Percentiles rank a stretch among this genome's conserved stretches.
phyloP scores from a whole-genome alignment of 495 filamentous ascomycete genomes.

The Talaromyces trachyspermus region DNA sequence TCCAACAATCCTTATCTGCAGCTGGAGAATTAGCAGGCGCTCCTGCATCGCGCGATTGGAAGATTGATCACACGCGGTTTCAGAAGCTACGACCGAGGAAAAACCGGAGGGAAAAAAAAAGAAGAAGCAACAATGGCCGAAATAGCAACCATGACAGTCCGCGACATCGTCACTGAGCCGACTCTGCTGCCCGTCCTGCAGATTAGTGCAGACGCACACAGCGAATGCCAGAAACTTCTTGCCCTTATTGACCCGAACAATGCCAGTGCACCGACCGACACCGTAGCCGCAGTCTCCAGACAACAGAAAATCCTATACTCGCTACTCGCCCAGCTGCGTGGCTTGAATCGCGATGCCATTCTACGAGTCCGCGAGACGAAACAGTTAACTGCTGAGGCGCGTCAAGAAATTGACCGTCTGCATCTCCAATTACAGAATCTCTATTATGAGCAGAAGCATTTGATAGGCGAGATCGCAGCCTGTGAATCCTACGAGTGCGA shows the following conservation, averaged over 20 bases:
- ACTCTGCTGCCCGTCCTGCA: slow-evolving; percentile 63
- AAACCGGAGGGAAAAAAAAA: too few relatives aligned
- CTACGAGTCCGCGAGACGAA: slow-evolving; percentile 82
- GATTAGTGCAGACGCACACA: slow-evolving; percentile 58
- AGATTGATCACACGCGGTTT: too few relatives aligned
- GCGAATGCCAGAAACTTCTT: slow-evolving; percentile 68
- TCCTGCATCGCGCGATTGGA: too few relatives aligned
- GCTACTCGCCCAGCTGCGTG: slow-evolving; percentile 73
- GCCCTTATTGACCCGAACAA: slow-evolving; percentile 41
- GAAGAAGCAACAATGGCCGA: slow-evolving; percentile 5
- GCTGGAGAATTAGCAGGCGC: too few relatives aligned
- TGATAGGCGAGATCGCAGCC: slow-evolving; percentile 81
- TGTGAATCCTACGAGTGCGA: slow-evolving; percentile 91
- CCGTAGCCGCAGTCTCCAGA: slow-evolving; percentile 57
- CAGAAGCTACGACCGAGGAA: too few relatives aligned
- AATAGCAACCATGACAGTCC: slow-evolving; percentile 36
- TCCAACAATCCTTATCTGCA: too few relatives aligned
- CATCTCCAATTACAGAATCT: slow-evolving; percentile 93
- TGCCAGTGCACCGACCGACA: slow-evolving; percentile 35
- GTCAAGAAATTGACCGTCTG: slow-evolving; percentile 83
- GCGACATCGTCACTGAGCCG: slow-evolving; percentile 62
- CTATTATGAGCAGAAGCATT: slow-evolving; percentile 89
- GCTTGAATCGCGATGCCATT: slow-evolving; percentile 72
- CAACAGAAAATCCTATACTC: slow-evolving; percentile 75
- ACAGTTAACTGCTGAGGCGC: slow-evolving; percentile 71